Evolutionary conservation across 2,329 filamentous ascomycete species (phyloP), one percentile per base, ranked within the genome.

Genomic region (Thermothelomyces thermophilus): DNA sequence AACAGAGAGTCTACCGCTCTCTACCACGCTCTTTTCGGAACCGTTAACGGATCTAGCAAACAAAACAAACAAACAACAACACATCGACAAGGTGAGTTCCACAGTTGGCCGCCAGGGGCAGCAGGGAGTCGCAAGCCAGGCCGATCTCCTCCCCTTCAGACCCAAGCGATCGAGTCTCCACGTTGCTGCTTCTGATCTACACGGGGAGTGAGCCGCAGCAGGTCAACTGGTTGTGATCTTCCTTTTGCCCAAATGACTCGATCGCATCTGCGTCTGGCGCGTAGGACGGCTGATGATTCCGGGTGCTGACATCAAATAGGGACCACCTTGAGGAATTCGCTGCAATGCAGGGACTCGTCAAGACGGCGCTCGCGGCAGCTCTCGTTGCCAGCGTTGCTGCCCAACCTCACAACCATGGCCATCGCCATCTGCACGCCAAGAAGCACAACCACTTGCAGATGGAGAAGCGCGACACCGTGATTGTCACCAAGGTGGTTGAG

Each of bases 11-110:
- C 53, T 11, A 55, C 44, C 61, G 57, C 73, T 76, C 74, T 77
- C 75, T 72, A 71, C 62, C 71, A 79, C 76, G 68, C 73, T 79
- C 76, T 59, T 79, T 77, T 74, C 68, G 24, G 68, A 65, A 65
- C 55, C 48, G 41, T 19, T 34, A 41, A 40, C 46, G 22, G 51
- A 37, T 28, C 13, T 35, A 9, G 16, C 13, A 35, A 14, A n/a
- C n/a, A n/a, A n/a, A n/a, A n/a, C n/a, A n/a, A 33, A 16, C 14
- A 51, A 33, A 33, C 41, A 24, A n/a, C 37, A 16, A 34, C 41
- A 47, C 42, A 41, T 48, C 50, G 42, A 51, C 17, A 58, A n/a
- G 54, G 56, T 58, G 40, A 48, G 54, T 53, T 44, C 41, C 43
- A 24, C 43, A 24, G 22, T 16, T 14, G 2, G 24, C 13, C 17